Evolutionary conservation across 768 basidiomycete species (phyloP).

Genomic region (Boletus eberwhitei): DNA sequence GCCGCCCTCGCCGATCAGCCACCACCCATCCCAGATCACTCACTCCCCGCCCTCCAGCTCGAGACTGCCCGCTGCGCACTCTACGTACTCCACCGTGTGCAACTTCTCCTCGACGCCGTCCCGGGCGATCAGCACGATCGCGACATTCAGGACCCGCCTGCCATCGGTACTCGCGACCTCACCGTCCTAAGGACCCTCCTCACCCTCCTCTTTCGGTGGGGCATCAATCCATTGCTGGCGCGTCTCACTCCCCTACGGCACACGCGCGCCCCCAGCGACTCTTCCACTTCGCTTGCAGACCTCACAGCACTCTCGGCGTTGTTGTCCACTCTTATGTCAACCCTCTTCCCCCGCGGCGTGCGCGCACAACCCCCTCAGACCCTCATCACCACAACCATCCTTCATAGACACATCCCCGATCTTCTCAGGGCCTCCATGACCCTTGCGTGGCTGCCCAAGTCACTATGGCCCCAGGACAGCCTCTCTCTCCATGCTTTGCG

Average conservation of each 20-base stretch:
- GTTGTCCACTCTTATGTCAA: constrained; percentile 40
- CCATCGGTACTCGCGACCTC: constrained; percentile 67
- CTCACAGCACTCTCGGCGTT: constrained; percentile 43
- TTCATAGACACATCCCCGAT: constrained; percentile 57
- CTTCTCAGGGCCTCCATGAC: constrained; percentile 57
- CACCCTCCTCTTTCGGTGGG: constrained; percentile 73
- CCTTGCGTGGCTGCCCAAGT: constrained; percentile 72
- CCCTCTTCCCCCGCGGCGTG: constrained; percentile 54
- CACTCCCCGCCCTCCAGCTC: constrained; percentile 45
- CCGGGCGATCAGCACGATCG: neutral
- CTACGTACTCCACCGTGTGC: constrained; percentile 44
- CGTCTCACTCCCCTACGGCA: constrained; percentile 41
- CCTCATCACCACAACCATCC: constrained; percentile 52
- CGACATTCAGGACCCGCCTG: constrained; percentile 3
- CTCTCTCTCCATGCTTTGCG: constrained; percentile 47
- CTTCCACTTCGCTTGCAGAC: constrained; percentile 39
- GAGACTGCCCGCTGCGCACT: constrained; percentile 57
- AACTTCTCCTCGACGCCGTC: constrained; percentile 36
- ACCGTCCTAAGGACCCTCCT: constrained; percentile 58
- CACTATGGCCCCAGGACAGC: constrained; percentile 36
- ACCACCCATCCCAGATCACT: constrained; percentile 7
- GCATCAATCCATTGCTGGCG: constrained; percentile 50
- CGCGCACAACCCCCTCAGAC: constrained; percentile 53
- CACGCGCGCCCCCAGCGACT: constrained; percentile 21
- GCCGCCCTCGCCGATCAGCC: constrained; percentile 6